A percentile compares a stretch with the other conserved stretches of the same genome.
Evolutionary conservation across 2,329 filamentous ascomycete genomes (phyloP).

Genomic region (Penicillium brevicompactum): DNA sequence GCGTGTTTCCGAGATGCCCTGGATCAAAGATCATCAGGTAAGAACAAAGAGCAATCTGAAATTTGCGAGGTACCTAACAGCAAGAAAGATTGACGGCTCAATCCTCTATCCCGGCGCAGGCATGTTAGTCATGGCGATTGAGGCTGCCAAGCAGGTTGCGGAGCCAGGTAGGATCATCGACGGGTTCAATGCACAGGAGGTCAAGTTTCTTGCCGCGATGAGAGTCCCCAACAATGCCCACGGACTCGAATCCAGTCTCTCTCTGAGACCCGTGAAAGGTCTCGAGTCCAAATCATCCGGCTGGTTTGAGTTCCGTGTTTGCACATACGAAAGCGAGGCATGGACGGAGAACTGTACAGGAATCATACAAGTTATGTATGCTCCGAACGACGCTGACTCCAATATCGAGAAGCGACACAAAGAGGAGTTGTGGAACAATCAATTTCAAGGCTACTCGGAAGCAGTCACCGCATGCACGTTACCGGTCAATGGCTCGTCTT

Average conservation of each 20-base stretch:
- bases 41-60: not conserved
- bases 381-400: not conserved
- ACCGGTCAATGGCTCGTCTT: not conserved
- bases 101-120: constrained; percentile 3
- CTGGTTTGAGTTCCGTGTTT: constrained; percentile 6
- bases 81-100: constrained; percentile 17
- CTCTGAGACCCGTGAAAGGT: not conserved
- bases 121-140: constrained; percentile 2
- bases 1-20: constrained; percentile 43
- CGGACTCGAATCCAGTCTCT: constrained; percentile 2
- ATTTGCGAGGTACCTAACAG: not conserved
- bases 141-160: not conserved
- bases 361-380: not conserved
- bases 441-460: not conserved
- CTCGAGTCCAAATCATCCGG: not conserved
- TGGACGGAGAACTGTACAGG: constrained; percentile 6
- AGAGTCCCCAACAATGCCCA: not conserved
- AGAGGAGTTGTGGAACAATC: not conserved
- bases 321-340: constrained; percentile 3
- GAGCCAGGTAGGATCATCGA: not conserved
- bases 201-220: not conserved
- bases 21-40: constrained; percentile 48
- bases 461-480: not conserved
- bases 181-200: not conserved
- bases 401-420: not conserved